Conservation (phyloP, 2,329 filamentous ascomycete species). For the Botrytis byssoidea region DNA sequence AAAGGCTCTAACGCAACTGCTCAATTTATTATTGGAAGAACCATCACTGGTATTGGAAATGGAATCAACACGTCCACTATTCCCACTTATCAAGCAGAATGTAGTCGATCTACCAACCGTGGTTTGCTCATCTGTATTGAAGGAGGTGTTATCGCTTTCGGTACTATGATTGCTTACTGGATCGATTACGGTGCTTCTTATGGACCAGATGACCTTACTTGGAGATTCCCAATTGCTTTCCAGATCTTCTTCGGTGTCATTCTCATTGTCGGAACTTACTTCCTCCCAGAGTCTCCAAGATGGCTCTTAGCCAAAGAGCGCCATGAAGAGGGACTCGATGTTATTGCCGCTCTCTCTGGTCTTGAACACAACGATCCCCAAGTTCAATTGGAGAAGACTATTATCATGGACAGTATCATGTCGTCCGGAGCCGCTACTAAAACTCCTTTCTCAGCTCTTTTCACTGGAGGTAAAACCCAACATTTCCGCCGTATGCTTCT, state of each 20-base stretch:
- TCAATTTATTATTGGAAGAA: constrained; percentile 56
- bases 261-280: constrained; percentile 76
- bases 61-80: constrained; percentile 51
- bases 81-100: constrained; percentile 65
- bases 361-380: constrained; percentile 46
- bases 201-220: constrained; percentile 79
- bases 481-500: constrained; percentile 54
- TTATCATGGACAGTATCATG: constrained; percentile 43
- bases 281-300: constrained; percentile 94
- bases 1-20: constrained; percentile 43
- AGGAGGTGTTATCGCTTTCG: constrained; percentile 56
- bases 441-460: constrained; percentile 44
- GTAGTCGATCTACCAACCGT: constrained; percentile 43
- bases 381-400: constrained; percentile 37
- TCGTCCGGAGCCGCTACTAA: constrained; percentile 37
- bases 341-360: constrained; percentile 94
- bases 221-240: constrained; percentile 85
- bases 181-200: constrained; percentile 95
- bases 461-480: constrained; percentile 53
- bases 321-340: constrained; percentile 94
- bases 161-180: constrained; percentile 89
- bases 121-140: constrained; percentile 53
- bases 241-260: constrained; percentile 90
- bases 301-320: constrained; percentile 97
- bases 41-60: constrained; percentile 51